Evolutionary conservation across 371 early-diverging fungal species (phyloP), one percentile per base, ranked within the genome.

Genomic region (Haplosporangium sp.): DNA sequence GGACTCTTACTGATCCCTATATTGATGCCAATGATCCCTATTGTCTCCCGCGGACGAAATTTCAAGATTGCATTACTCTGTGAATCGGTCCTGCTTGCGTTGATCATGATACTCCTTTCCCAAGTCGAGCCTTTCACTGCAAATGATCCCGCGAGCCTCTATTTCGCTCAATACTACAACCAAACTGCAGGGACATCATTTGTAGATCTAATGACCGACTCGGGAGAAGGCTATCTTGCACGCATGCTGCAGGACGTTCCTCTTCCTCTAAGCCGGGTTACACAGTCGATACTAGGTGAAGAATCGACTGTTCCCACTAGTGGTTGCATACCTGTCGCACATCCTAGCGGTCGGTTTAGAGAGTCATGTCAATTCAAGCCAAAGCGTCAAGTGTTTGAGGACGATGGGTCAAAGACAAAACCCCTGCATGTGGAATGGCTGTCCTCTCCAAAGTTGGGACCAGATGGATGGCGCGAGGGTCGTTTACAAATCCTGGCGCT

Each of bases 341-440:
- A 29, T 4, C 29, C 29, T 4, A 29, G 29, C 29, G 29, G 29
- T 29, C 29, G 36, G 36, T 46, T 43, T 6, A n/a, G 46, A 16
- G 73, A 73, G 37, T 13, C 6, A 3, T 79, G 80, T 48, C 52
- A 10, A 1, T 68, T 64, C 29, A 1, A 16, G 0, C 80, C 80
- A 14, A 21, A 6, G 10, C 73, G 80, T 6, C 80, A 79, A 16
- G 52, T 79, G 54, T 79, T 79, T 62, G 80, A 79, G 45, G 80
- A 79, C 42, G 48, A 53, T 7, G 73, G 80, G 5, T 16, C 51
- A 21, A 59, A 60, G 0, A 38, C 41, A 29, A 29, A 29, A 36
- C 80, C 80, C n/a, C 7, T 79, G 38, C 62, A 60, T 9, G 62
- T 56, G 21, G 56, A 65, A 13, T 73, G 73, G 80, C 37, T 54